Evolutionary conservation across 2,329 filamentous ascomycete genomes (phyloP), one percentile per base, ranked within the genome.

Genomic region (Ceratocystis variospora): DNA sequence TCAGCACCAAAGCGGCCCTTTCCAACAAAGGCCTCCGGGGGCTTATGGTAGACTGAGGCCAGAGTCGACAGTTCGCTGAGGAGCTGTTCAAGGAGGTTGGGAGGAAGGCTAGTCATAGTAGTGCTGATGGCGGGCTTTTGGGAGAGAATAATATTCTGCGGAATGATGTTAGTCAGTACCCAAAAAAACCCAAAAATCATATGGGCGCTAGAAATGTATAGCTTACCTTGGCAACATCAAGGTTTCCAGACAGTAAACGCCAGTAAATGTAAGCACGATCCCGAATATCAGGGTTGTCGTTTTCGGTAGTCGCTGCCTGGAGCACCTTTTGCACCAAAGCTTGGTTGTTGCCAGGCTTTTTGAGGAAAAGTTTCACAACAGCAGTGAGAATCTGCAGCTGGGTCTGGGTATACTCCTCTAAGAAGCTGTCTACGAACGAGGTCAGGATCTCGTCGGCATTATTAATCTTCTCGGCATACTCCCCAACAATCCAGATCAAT

Each of bases 401-500:
- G n/a, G 91, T 96, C 87, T 95, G 93, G 64, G 92, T 94, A 73
- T 96, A 97, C 75, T 99, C 94, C 74, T 97, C 94, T 75, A 89
- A 88, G 75, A 99, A 97, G 0, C 86, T 87, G 66, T 97, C 94
- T 12, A 96, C 93, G 73, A 99, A 99, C 19, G 88, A 87, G 64
- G 86, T 82, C 68, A 99, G 77, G 69, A 99, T 97, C 71, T 97
- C 90, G 70, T 92, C 91, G n/a, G 94, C 94, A 72, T 99, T 97
- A 78, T 85, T 96, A 73, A 99, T 99, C 81, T 99, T 99, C 79
- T 99, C 94, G 0, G 94, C 94, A 74, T 99, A 99, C 75, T 99
- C 94, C 71, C 94, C 94, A 5, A 99, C 93, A 71, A 99, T 97
- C 94, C 94, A 99, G 72, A 99, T 97, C 68, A 99, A 79, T 25